Conservation (phyloP, 2,329 filamentous ascomycete species). For the Alternaria conjuncta region DNA sequence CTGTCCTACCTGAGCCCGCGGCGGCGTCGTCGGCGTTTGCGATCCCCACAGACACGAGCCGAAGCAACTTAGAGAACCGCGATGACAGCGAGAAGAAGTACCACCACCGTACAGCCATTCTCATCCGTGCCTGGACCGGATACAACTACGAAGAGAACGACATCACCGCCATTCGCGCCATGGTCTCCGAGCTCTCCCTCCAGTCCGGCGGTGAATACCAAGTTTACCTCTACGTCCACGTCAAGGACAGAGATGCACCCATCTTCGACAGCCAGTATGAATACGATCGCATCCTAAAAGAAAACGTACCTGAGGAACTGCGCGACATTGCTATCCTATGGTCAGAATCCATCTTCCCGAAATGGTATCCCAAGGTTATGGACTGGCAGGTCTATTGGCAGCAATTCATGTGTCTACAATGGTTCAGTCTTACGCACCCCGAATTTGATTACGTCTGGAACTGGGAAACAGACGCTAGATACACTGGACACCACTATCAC, state of each 20-base stretch:
- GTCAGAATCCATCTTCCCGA: constrained; percentile 65
- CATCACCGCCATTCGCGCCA: constrained; percentile 53
- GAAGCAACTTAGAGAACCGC: constrained; percentile 36
- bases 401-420: constrained; percentile 76
- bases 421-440: constrained; percentile 76
- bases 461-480: constrained; percentile 83
- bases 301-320: constrained; percentile 73
- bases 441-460: constrained; percentile 84
- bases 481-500: constrained; percentile 82
- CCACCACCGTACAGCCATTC: constrained; percentile 53
- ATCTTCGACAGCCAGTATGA: constrained; percentile 66
- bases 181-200: constrained; percentile 55
- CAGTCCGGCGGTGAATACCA: constrained; percentile 57
- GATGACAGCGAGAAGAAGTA: constrained; percentile 39
- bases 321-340: constrained; percentile 74
- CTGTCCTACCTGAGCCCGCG: constrained; percentile 32
- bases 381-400: constrained; percentile 59
- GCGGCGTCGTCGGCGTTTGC: constrained; percentile 40
- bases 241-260: constrained; percentile 60
- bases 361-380: constrained; percentile 57
- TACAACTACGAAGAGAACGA: constrained; percentile 57
- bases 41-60: constrained; percentile 34
- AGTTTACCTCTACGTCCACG: constrained; percentile 56
- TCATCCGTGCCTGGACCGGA: constrained; percentile 56
- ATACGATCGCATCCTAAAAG: constrained; percentile 66